Evolutionary conservation across 495 filamentous ascomycete genomes (phyloP).

Genomic region (Penicillium robsamsonii): DNA sequence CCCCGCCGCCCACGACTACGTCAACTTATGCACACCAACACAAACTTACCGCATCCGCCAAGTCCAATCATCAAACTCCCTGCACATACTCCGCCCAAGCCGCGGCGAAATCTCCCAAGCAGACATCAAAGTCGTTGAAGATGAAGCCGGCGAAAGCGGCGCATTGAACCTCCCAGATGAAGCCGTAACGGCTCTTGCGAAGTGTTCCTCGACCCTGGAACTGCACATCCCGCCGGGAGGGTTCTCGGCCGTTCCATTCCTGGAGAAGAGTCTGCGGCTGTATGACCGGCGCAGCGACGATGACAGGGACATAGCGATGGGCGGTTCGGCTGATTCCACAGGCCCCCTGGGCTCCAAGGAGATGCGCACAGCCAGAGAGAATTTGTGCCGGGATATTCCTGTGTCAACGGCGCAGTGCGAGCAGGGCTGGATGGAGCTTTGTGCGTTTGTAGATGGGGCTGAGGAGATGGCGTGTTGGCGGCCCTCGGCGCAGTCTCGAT

Average conservation of each 20-base stretch:
- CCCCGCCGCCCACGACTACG: conserved; percentile 52
- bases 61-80: conserved; percentile 86
- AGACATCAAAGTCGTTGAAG: conserved; percentile 34
- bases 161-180: conserved; percentile 37
- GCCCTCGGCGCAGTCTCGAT: conserved; percentile 40
- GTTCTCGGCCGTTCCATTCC: conserved; percentile 33
- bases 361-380: conserved; percentile 19
- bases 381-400: conserved; percentile 45
- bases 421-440: conserved; percentile 46
- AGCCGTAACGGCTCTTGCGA: conserved; percentile 60
- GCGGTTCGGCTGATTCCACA: conserved; percentile 2
- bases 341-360: conserved; percentile 1
- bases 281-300: conserved; percentile 31
- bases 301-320: conserved; percentile 22
- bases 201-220: conserved; percentile 73
- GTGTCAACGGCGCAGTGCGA: conserved; percentile 46
- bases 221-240: conserved; percentile 40
- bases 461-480: conserved; percentile 31
- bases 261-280: conserved; percentile 36
- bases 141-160: conserved; percentile 20
- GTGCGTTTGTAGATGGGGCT: conserved; percentile 44
- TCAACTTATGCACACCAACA: conserved; percentile 67
- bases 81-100: conserved; percentile 67
- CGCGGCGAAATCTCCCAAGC: conserved; percentile 25
- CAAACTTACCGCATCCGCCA: conserved; percentile 80